Conservation (phyloP, 768 basidiomycete genomes). For the Rhizopogon vinicolor region DNA sequence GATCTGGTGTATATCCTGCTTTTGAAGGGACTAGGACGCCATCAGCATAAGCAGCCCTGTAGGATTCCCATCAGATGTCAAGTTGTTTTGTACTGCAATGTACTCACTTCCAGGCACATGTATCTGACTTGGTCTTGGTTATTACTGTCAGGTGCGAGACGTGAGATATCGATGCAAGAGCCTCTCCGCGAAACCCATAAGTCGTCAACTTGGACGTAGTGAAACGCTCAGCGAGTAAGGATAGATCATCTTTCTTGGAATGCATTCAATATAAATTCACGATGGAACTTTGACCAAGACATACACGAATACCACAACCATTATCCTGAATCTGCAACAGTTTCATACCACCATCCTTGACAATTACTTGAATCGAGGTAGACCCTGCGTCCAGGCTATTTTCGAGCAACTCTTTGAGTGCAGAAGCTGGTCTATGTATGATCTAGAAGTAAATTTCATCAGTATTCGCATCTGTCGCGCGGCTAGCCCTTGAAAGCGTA, state of each 20-base stretch:
- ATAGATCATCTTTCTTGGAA: slow-evolving; percentile 75
- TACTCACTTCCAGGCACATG: slow-evolving; percentile 91
- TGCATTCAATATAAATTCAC: neutral
- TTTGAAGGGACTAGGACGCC: slow-evolving; percentile 69
- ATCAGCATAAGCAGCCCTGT: slow-evolving; percentile 78
- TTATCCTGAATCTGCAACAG: slow-evolving; percentile 95
- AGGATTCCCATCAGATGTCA: neutral
- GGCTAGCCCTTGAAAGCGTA: slow-evolving; percentile 15
- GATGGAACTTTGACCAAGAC: slow-evolving; percentile 19
- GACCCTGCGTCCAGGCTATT: slow-evolving; percentile 93
- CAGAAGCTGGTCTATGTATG: slow-evolving; percentile 88
- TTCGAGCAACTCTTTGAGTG: slow-evolving; percentile 93
- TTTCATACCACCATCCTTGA: slow-evolving; percentile 96
- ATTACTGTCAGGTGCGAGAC: slow-evolving; percentile 84
- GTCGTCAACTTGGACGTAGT: slow-evolving; percentile 96
- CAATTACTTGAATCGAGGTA: slow-evolving; percentile 78
- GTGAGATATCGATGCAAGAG: slow-evolving; percentile 92
- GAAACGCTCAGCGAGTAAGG: slow-evolving; percentile 90
- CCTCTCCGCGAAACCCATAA: slow-evolving; percentile 97
- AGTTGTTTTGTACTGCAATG: neutral
- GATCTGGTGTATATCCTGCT: slow-evolving; percentile 65
- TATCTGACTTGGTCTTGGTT: slow-evolving; percentile 82
- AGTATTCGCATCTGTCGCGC: neutral
- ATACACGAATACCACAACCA: slow-evolving; percentile 88
- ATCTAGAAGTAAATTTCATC: slow-evolving; percentile 44